Evolutionary conservation across 208 protist species (phyloP).

Genomic region (Crithidia expoeki): DNA sequence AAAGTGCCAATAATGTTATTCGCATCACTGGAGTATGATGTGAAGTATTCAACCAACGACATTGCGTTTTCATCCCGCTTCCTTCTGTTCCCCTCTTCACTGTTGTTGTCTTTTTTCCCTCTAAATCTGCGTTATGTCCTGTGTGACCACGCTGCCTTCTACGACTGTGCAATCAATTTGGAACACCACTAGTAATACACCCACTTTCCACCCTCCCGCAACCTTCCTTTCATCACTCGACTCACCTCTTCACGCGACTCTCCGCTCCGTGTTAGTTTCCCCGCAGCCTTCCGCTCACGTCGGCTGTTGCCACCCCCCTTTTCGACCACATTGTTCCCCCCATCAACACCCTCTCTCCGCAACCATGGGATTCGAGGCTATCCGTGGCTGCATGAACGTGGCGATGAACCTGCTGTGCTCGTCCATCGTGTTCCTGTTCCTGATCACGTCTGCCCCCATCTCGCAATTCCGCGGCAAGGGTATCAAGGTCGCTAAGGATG

Average conservation of each 20-base stretch:
- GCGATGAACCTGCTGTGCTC: conserved; percentile 49
- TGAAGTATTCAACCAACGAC: no score
- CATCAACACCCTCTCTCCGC: conserved; percentile 14
- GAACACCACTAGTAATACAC: neutral
- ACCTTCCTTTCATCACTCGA: neutral
- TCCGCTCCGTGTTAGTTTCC: conserved; percentile 2
- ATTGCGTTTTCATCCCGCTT: no score
- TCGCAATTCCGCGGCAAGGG: conserved; percentile 61
- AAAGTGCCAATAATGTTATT: no score
- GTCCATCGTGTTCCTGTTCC: conserved; percentile 58
- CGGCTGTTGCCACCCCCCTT: neutral
- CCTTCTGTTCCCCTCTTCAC: neutral
- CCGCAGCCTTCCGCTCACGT: neutral
- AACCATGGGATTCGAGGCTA: conserved; percentile 58
- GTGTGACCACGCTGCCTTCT: no score
- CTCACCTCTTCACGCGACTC: neutral
- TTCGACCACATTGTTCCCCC: neutral
- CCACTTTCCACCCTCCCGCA: neutral
- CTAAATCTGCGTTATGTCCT: no score
- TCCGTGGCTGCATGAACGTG: conserved; percentile 43
- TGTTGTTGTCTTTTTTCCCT: neutral
- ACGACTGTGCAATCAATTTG: no score
- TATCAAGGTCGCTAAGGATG: neutral
- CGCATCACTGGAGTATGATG: no score
- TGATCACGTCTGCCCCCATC: conserved; percentile 50